phyloP scores from a whole-genome alignment of 2,329 filamentous ascomycete genomes.

The Botrytis hyacinthi region DNA sequence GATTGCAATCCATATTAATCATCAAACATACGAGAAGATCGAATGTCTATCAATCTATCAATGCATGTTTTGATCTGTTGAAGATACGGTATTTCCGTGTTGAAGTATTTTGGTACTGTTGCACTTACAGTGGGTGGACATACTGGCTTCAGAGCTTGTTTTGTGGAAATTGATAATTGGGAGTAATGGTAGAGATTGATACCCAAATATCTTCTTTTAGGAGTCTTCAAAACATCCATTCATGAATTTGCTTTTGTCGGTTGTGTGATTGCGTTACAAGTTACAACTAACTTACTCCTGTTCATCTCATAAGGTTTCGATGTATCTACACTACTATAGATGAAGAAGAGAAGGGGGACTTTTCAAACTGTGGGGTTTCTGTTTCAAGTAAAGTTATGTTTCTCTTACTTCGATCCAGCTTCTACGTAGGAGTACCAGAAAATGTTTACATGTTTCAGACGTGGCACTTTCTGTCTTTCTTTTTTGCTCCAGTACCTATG shows the following conservation, averaged over 20 bases:
- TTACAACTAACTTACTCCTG: background rate
- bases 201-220: background rate
- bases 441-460: constrained; percentile 5
- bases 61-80: background rate
- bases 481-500: background rate
- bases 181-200: background rate
- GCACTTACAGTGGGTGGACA: background rate
- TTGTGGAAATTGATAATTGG: background rate
- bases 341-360: background rate
- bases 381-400: background rate
- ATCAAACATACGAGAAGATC: background rate
- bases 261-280: background rate
- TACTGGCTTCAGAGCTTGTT: background rate
- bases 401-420: background rate
- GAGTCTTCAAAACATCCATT: background rate
- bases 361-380: background rate
- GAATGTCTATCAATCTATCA: background rate
- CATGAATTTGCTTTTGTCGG: background rate
- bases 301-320: background rate
- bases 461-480: background rate
- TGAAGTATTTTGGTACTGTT: background rate
- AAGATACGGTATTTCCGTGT: background rate
- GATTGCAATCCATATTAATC: background rate
- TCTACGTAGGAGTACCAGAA: background rate
- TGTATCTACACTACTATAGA: background rate